Base-by-base conservation (phyloP, 306 rosid species). In the Medicago arabica region DNA sequence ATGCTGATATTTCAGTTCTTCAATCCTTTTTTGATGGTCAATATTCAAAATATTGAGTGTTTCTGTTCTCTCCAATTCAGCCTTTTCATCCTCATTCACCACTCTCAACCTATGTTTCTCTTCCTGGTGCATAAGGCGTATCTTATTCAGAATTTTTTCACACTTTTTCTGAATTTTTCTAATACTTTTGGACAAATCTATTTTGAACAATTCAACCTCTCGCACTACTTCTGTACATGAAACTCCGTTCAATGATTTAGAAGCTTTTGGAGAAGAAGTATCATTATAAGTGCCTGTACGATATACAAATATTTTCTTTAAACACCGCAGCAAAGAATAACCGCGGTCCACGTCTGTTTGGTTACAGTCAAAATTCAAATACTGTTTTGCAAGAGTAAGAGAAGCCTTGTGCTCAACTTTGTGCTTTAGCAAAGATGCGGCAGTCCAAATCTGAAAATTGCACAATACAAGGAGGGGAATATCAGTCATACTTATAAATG, bases 391-490 rank as follows among this genome's bases (percentile, higher is more conserved):
- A 39, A 68, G 88, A 17, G 36, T 80, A 75, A 89, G 60, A 3
- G 96, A 93, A 80, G 72, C 81, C 60, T 75, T 85, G 84, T 83
- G 90, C 75, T 83, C 87, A 68, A 93, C 67, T 82, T 89, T 91
- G 83, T 83, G 78, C 36, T 81, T 85, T 54, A 85, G 73, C 79
- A 89, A 44, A 49, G 97, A 71, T 71, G 92, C 90, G 38, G 83
- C 96, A 79, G 89, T 88, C 97, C 98, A 93, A 83, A 85, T 81
- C 97, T 93, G 95, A 81, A 81, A 84, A 69, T 79, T 63, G 59
- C 75, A 77, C 46, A 31, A 77, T 38, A 21, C 23, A 82, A 34
- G 58, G 44, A 62, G 63, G 17, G 62, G 41, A 78, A 1, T 43
- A 64, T 74, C 78, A 79, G 78, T 17, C 50, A 8, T 17, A 44